phyloP scores from a whole-genome alignment of 2,329 filamentous ascomycete species.

The Paecilomyces formosus region DNA sequence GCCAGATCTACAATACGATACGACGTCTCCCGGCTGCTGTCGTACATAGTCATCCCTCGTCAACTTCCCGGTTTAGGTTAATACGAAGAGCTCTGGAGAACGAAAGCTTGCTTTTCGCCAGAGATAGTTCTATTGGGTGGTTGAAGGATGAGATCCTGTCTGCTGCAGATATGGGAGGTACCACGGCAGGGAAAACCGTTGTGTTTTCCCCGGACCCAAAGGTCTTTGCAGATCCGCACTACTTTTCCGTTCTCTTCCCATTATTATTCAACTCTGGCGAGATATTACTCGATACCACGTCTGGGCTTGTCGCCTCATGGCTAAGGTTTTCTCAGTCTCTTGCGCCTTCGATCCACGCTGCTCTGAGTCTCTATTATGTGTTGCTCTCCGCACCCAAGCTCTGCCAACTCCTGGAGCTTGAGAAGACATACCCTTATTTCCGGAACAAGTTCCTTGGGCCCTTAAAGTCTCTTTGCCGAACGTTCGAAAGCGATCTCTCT shows the following conservation, averaged over 20 bases:
- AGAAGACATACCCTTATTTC: constrained; percentile 25
- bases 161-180: constrained; percentile 21
- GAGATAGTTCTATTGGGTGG: constrained; percentile 53
- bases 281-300: constrained; percentile 30
- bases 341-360: constrained; percentile 44
- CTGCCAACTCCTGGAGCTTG: constrained; percentile 40
- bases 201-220: constrained; percentile 10
- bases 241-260: constrained; percentile 38
- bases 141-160: constrained; percentile 53
- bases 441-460: constrained; percentile 23
- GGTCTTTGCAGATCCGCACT: constrained; percentile 28
- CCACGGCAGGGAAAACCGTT: constrained; percentile 1
- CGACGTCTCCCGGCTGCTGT: constrained; percentile 26
- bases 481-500: constrained; percentile 23
- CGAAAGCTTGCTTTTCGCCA: constrained; percentile 47
- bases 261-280: constrained; percentile 45
- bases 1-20: constrained; percentile 28
- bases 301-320: constrained; percentile 33
- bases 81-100: constrained; percentile 50
- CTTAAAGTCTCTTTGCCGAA: constrained; percentile 22
- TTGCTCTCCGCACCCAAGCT: constrained; percentile 44
- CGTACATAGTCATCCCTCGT: constrained; percentile 48
- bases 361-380: constrained; percentile 53
- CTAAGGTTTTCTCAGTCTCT: constrained; percentile 44
- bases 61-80: constrained; percentile 44